Evolutionary conservation across 345 rosid species (phyloP).

Genomic region (Trapa incisa): DNA sequence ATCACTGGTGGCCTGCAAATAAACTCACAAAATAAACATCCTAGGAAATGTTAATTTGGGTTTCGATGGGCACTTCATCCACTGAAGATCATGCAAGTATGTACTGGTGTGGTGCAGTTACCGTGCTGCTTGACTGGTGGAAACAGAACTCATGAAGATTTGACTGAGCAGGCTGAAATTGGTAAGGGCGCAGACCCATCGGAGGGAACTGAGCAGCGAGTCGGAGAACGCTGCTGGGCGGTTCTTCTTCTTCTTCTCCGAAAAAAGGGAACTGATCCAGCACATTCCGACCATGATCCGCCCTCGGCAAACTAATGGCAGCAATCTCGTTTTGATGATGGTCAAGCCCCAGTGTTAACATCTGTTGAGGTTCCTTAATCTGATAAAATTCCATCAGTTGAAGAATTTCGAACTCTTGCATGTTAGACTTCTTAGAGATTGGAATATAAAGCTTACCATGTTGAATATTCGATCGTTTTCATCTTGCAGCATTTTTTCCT

Average conservation of each 20-base stretch:
- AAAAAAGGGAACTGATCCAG: slow-evolving; percentile 17
- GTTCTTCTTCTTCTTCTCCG: slow-evolving; percentile 7
- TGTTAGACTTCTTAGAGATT: no score
- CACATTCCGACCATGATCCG: slow-evolving; percentile 5
- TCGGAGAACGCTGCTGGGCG: slow-evolving; percentile 17
- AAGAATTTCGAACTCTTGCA: neutral
- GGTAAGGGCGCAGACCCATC: slow-evolving; percentile 9
- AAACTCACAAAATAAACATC: no score
- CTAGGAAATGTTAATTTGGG: no score
- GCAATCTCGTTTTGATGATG: slow-evolving; percentile 1
- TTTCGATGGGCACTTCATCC: no score
- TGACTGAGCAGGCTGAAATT: slow-evolving; percentile 17
- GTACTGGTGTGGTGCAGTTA: neutral
- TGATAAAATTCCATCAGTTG: neutral
- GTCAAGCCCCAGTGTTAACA: slow-evolving; percentile 5
- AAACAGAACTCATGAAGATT: slow-evolving; percentile 23
- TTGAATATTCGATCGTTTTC: slow-evolving; percentile 22
- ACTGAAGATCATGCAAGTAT: no score
- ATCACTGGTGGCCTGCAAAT: no score
- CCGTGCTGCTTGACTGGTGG: slow-evolving; percentile 11
- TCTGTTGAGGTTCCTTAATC: slow-evolving; percentile 9
- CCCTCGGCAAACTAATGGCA: slow-evolving; percentile 4
- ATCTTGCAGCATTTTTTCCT: slow-evolving; percentile 27
- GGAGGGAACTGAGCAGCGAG: slow-evolving; percentile 12
- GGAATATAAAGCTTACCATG: slow-evolving; percentile 12